These are phyloP conservation scores for Tetracladium setigerum DNA, from an alignment of 495 filamentous ascomycete genomes.

Conservation along the genomic window DNA sequence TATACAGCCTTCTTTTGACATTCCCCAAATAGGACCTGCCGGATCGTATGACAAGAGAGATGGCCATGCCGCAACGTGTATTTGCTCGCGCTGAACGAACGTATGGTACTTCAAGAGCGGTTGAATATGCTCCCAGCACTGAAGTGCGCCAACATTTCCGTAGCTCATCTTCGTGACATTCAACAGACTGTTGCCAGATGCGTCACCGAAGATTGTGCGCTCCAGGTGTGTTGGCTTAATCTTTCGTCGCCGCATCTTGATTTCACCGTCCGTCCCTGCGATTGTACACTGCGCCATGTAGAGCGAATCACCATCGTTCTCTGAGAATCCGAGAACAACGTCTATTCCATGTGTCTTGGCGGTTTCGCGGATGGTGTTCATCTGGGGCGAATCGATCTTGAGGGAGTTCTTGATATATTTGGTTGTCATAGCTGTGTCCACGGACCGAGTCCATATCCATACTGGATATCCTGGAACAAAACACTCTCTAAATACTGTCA, in stretches of 20 bases:
- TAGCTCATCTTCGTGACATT: conserved; percentile 37
- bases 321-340: conserved; percentile 48
- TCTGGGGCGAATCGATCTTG: conserved; percentile 33
- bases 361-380: conserved; percentile 33
- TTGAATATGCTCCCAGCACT: conserved; percentile 53
- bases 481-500: too few species aligned
- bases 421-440: conserved; percentile 35
- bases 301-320: conserved; percentile 35
- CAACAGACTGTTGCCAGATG: conserved; percentile 30
- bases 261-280: conserved; percentile 37
- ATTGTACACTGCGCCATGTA: conserved; percentile 49
- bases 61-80: conserved; percentile 59
- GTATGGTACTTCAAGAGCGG: conserved; percentile 54
- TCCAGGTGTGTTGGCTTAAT: conserved; percentile 59
- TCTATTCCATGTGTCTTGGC: conserved; percentile 36
- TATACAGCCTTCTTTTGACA: conserved; percentile 28
- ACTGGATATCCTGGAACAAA: conserved; percentile 48
- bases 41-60: too few species aligned
- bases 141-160: conserved; percentile 37
- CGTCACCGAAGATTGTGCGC: conserved; percentile 53
- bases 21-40: too few species aligned
- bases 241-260: conserved; percentile 41
- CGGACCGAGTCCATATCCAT: conserved; percentile 43
- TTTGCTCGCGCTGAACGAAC: conserved; percentile 37
- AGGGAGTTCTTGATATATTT: conserved; percentile 47